Base-by-base conservation (phyloP, 2,329 filamentous ascomycete species). In the Didymella pomorum region DNA sequence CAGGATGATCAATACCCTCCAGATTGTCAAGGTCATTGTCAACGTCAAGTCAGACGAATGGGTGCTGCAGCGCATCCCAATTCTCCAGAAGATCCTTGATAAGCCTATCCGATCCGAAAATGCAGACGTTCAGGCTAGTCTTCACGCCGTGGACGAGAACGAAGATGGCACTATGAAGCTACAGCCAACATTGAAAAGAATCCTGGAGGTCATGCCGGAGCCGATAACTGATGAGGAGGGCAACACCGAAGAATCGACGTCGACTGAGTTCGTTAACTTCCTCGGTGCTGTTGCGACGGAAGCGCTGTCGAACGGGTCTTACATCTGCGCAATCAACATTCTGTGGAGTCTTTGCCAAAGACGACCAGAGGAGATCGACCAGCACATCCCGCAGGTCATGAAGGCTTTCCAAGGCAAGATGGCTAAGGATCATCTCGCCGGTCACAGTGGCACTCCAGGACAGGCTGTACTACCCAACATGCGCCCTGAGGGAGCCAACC, bases 401-500 rank as follows among this genome's bases (percentile, higher is more conserved):
- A 97, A 97, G 77, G 92, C 92, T 0, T 85, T 99, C 67, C 94
- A 96, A 68, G 86, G 87, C 48, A 97, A 97, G 78, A 86, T 99
- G 66, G 93, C 93, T 0, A 90, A 95, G 67, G 95, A 99, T 64
- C 95, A 99, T 77, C 89, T 99, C 57, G 75, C 92, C 85, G 48
- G 82, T 83, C 60, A 83, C 81, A 60, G 81, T 87, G 68, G 79
- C 76, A 74, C 72, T 41, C 69, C 70, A 31, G 78, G 71, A 14
- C 74, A 76, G 44, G 61, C 63, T 25, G 64, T 58, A 18, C 67
- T 70, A 26, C 71, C 73, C 28, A 65, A 61, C 18, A 64, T 78
- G 44, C 83, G 84, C 57, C 85, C 88, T 20, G 84, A 87, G 16
- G 70, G 83, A 80, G 61, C 81, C 83, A 26, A 81, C 82, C 81